A percentile compares a stretch with the other conserved stretches of the same genome.
Conservation (phyloP, 306 rosid species). For the Cicer judaicum region DNA sequence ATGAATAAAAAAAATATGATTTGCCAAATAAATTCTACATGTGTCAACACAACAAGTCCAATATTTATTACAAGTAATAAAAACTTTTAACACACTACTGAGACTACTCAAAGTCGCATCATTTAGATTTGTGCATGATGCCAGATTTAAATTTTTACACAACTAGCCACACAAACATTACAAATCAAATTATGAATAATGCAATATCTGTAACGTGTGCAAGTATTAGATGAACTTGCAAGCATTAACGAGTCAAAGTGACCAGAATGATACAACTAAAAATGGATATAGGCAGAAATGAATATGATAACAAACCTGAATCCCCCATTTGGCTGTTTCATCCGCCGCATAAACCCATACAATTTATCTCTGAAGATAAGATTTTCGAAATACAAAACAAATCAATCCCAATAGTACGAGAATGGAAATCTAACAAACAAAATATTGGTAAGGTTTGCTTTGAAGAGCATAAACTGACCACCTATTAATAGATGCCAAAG, state of each 20-base stretch:
- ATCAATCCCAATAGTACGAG: constrained; percentile 39
- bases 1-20: constrained; percentile 15
- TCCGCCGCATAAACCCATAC: constrained; percentile 64
- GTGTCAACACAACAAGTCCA: constrained; percentile 26
- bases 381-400: constrained; percentile 37
- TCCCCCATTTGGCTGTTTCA: constrained; percentile 88
- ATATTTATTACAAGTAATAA: not conserved
- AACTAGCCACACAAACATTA: constrained; percentile 31
- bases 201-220: not conserved
- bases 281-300: constrained; percentile 17
- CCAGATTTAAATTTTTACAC: constrained; percentile 28
- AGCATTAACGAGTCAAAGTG: constrained; percentile 3
- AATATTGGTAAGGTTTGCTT: constrained; percentile 7
- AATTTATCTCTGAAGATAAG: constrained; percentile 63
- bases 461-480: constrained; percentile 60
- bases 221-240: not conserved
- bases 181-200: constrained; percentile 31
- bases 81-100: constrained; percentile 23
- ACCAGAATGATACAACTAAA: not conserved
- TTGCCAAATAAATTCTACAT: constrained; percentile 12
- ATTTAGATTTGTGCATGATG: constrained; percentile 2
- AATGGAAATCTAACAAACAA: constrained; percentile 25
- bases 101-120: constrained; percentile 16
- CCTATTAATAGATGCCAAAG: constrained; percentile 91
- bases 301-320: constrained; percentile 67